These are phyloP conservation scores for Nemania abortiva DNA, from an alignment of 2,329 filamentous ascomycete species.

Conservation along the genomic window DNA sequence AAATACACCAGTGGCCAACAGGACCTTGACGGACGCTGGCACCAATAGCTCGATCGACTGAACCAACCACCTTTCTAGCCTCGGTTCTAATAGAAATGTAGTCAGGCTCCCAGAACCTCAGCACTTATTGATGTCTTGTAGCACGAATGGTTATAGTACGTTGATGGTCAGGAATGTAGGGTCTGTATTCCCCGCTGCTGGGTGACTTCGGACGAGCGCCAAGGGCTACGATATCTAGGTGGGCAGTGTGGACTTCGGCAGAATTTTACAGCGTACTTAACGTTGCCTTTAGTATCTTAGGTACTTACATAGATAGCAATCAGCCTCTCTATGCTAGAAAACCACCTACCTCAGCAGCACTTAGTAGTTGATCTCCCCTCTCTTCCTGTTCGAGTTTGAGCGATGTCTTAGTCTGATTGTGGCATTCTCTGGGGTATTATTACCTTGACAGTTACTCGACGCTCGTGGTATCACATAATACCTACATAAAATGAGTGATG, in stretches of 20 bases:
- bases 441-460: background rate
- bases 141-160: background rate
- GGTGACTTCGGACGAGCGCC: background rate
- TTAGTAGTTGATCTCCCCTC: background rate
- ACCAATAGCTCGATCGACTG: background rate
- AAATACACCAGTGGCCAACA: background rate
- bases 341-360: background rate
- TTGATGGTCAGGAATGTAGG: background rate
- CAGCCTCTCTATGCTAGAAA: background rate
- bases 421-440: background rate
- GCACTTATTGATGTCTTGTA: background rate
- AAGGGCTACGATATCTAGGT: background rate
- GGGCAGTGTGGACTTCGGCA: background rate
- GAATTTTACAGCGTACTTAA: background rate
- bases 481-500: background rate
- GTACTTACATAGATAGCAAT: background rate
- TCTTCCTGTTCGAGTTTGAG: background rate
- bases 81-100: background rate
- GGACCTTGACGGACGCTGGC: background rate
- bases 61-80: conserved; percentile 1
- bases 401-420: background rate
- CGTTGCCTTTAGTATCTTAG: background rate
- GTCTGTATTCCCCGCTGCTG: background rate
- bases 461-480: background rate
- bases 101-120: background rate